Evolutionary conservation across 208 protist species (phyloP).

Genomic region (Leptomonas seymouri): DNA sequence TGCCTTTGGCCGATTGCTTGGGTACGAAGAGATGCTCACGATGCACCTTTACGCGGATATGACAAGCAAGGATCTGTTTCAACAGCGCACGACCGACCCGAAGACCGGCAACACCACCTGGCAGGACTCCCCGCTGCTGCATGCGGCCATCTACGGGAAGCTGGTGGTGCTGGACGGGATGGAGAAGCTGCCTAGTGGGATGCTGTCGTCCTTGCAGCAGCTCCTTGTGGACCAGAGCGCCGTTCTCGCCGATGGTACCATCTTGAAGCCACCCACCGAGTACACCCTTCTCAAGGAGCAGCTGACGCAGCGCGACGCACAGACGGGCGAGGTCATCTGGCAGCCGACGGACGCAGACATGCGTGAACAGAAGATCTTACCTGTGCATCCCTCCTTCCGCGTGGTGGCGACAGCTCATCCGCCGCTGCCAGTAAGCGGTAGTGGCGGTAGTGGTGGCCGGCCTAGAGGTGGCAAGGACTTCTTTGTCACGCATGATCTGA

Average conservation of each 20-base stretch:
- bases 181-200: constrained; percentile 81
- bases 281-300: constrained; percentile 65
- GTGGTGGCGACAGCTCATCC: constrained; percentile 85
- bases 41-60: constrained; percentile 95
- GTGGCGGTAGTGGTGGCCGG: constrained; percentile 30
- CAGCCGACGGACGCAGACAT: constrained; percentile 52
- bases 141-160: constrained; percentile 81
- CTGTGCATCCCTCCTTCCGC: constrained; percentile 92
- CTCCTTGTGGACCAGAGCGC: constrained; percentile 82
- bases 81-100: constrained; percentile 87
- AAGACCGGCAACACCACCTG: constrained; percentile 89
- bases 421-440: constrained; percentile 16
- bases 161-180: constrained; percentile 94
- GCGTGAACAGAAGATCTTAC: constrained; percentile 56
- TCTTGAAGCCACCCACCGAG: constrained; percentile 70
- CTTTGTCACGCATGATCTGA: constrained; percentile 82
- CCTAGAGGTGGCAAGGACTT: constrained; percentile 32
- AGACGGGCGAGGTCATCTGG: constrained; percentile 18
- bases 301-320: constrained; percentile 20
- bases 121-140: constrained; percentile 84
- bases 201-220: constrained; percentile 81
- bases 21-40: constrained; percentile 58
- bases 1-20: constrained; percentile 73
- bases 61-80: constrained; percentile 94
- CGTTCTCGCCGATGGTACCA: constrained; percentile 84